Evolutionary conservation across 345 rosid species (phyloP), one percentile per base, ranked within the genome.

Genomic region (Euclidium syriacum): DNA sequence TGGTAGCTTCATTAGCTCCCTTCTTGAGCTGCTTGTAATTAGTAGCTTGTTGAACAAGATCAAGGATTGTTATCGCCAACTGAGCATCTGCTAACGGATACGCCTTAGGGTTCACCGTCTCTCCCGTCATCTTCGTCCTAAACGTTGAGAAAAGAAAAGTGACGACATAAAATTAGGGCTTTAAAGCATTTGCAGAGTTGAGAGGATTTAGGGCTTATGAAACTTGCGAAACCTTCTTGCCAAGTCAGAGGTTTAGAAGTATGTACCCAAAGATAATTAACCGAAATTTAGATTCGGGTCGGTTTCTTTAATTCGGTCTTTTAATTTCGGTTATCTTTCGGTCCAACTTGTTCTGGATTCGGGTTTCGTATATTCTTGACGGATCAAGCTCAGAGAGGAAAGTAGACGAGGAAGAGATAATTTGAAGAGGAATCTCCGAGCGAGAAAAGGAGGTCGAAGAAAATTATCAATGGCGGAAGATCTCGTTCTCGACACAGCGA

Each of bases 1-100:
- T 91, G 0, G 96, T 88, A 17, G 98, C 98, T 86, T 91, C 98
- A 63, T 91, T 88, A 12, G 95, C 96, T 3, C 96, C 96, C 75
- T 88, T 88, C 62, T 86, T 88, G 52, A 91, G 91, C 75, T 88
- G 90, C 81, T 86, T 91, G 91, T 88, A 91, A 57, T 91, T 84
- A 20, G 86, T 82, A 16, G 96, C 98, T 70, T 91, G 95, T 41
- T 88, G 88, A 59, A 91, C 86, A 18, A 91, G 87, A 78, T 88
- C 92, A 12, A 84, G 52, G 12, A 91, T 88, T 2, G 88, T 84
- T 25, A 76, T 82, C 1, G 87, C 64, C 9, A 91, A 72, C 72
- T 86, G 80, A 1, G 85, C 73, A 75, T 83, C 88, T 0, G 98
- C 96, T 2, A 91, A 77, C 0, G 98, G 96, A 67, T 83, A 88